These are phyloP conservation scores for Phoenix roebelenii DNA, from an alignment of 176 grass and related monocot species.

Conservation along the genomic window DNA sequence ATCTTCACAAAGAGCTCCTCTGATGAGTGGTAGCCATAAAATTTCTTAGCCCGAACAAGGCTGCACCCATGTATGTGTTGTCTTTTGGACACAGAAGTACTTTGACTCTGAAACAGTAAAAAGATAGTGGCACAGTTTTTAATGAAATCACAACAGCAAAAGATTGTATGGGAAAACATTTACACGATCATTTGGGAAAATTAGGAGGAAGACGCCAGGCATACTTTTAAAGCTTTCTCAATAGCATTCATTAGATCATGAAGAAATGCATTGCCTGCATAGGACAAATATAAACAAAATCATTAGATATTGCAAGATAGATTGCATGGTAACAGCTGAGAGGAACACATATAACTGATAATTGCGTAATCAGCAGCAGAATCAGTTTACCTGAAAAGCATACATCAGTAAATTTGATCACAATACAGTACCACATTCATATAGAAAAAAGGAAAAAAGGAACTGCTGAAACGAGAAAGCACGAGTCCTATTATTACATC, in stretches of 20 bases:
- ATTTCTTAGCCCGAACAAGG: constrained; percentile 85
- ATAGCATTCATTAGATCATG: constrained; percentile 66
- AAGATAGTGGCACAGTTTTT: not conserved
- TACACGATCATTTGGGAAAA: not conserved
- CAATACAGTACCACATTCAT: too few species aligned
- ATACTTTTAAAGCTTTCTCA: constrained; percentile 88
- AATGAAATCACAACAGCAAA: constrained; percentile 15
- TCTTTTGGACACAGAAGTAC: constrained; percentile 39
- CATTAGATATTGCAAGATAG: too few species aligned
- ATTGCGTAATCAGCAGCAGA: too few species aligned
- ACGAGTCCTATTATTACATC: too few species aligned
- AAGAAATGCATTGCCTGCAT: constrained; percentile 58
- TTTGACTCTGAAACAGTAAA: constrained; percentile 28
- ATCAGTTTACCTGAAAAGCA: too few species aligned
- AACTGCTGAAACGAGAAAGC: too few species aligned
- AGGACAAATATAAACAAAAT: constrained; percentile 10
- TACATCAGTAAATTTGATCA: too few species aligned
- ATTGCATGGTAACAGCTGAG: too few species aligned
- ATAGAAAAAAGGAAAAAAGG: too few species aligned
- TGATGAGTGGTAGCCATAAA: constrained; percentile 71
- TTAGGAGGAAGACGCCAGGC: constrained; percentile 16
- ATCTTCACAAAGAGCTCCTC: constrained; percentile 92
- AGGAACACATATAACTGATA: too few species aligned
- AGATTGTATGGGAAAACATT: not conserved
- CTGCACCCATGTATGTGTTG: constrained; percentile 82